Conservation (phyloP, 169 alveolate genomes). For the Plasmodium sp. region DNA sequence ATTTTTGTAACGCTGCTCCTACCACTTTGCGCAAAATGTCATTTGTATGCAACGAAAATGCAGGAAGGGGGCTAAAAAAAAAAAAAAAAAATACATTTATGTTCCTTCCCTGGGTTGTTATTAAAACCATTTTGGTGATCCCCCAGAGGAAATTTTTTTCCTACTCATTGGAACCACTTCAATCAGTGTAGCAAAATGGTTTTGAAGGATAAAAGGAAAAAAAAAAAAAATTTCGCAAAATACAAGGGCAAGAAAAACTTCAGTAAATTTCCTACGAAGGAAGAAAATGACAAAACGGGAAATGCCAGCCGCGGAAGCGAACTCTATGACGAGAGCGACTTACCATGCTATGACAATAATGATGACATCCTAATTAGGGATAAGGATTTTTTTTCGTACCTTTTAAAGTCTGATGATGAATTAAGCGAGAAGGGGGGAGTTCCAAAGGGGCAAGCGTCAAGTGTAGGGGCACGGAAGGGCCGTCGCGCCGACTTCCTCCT, state of each 20-base stretch:
- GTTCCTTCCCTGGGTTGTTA: neutral
- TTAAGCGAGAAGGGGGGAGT: neutral
- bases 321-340: conserved; percentile 21
- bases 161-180: neutral
- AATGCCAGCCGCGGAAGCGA: neutral
- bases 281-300: neutral
- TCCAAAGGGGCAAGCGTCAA: neutral
- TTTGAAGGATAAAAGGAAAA: conserved; percentile 48
- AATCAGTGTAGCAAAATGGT: neutral
- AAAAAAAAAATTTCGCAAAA: neutral
- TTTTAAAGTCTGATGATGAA: conserved; percentile 26
- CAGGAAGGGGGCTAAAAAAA: neutral
- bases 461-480: neutral
- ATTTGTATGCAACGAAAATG: neutral
- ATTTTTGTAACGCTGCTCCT: neutral
- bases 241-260: conserved; percentile 17
- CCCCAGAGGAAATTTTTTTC: neutral
- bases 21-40: neutral
- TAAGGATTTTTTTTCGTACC: conserved; percentile 1
- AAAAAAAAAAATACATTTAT: neutral
- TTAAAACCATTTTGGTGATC: neutral
- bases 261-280: neutral
- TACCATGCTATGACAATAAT: conserved; percentile 40
- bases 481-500: conserved; percentile 9
- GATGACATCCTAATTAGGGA: conserved; percentile 34